Evolutionary conservation across 2,329 filamentous ascomycete genomes (phyloP).

Genomic region (Fusarium fujikuroi): DNA sequence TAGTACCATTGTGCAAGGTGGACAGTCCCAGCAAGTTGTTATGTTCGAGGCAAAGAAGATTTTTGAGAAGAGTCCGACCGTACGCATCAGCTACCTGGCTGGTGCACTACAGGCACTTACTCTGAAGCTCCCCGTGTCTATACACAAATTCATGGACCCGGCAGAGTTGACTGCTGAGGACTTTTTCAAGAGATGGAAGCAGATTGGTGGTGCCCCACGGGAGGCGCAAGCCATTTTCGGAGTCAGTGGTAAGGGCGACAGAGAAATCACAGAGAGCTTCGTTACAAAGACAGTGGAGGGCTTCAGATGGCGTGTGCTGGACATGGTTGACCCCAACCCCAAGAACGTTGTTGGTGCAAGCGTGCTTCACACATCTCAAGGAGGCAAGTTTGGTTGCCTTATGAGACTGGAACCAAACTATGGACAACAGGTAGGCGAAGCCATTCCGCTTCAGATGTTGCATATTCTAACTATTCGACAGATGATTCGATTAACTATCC

Average conservation of each 20-base stretch:
- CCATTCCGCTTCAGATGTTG: not conserved
- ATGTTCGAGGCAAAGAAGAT: constrained; percentile 90
- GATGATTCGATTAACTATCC: constrained; percentile 96
- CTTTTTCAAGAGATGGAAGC: constrained; percentile 99
- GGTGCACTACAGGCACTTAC: constrained; percentile 94
- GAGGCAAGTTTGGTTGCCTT: constrained; percentile 93
- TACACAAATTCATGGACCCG: constrained; percentile 97
- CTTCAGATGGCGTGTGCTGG: constrained; percentile 89
- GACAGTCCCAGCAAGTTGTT: constrained; percentile 90
- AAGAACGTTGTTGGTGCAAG: constrained; percentile 95
- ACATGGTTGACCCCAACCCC: constrained; percentile 87
- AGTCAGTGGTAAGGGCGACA: constrained; percentile 61
- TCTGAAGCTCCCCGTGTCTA: constrained; percentile 84
- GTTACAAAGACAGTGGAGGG: constrained; percentile 80
- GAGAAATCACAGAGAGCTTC: constrained; percentile 76
- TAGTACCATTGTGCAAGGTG: constrained; percentile 76
- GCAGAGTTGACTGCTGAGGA: constrained; percentile 88
- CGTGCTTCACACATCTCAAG: constrained; percentile 82
- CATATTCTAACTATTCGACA: constrained; percentile 52
- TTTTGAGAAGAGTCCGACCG: constrained; percentile 87
- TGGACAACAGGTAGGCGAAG: constrained; percentile 79
- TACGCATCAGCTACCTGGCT: constrained; percentile 92
- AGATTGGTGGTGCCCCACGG: constrained; percentile 88
- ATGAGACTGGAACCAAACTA: constrained; percentile 96
- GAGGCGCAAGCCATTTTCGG: constrained; percentile 91